A percentile compares a stretch with the other conserved stretches of the same genome.
These are phyloP conservation scores for Eragrostis nindensis DNA, from an alignment of 176 grass and related monocot genomes.

Conservation along the genomic window DNA sequence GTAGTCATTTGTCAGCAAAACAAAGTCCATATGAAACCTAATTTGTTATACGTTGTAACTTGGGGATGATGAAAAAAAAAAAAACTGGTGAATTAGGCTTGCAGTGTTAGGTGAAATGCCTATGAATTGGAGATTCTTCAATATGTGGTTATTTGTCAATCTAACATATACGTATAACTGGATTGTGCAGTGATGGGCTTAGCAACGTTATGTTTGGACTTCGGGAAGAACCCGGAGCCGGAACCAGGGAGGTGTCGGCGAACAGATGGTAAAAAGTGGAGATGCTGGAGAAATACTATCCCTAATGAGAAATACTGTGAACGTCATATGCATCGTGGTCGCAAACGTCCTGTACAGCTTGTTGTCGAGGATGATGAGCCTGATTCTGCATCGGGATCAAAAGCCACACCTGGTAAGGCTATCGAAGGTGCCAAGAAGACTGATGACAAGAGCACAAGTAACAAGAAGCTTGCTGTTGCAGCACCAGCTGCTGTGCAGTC, in stretches of 20 bases:
- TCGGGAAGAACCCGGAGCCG: conserved; percentile 56
- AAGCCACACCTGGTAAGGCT: conserved; percentile 44
- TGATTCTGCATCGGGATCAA: conserved; percentile 54
- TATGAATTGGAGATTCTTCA: conserved; percentile 2
- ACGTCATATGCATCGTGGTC: conserved; percentile 68
- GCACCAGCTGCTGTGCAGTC: conserved; percentile 56
- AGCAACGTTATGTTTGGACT: conserved; percentile 62
- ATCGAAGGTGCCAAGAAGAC: conserved; percentile 50
- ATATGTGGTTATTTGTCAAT: conserved; percentile 23
- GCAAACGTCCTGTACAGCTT: conserved; percentile 66
- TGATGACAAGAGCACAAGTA: conserved; percentile 50
- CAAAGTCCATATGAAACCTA: not conserved
- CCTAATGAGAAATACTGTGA: conserved; percentile 68
- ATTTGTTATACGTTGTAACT: conserved; percentile 17
- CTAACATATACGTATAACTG: conserved; percentile 26
- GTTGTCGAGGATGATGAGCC: conserved; percentile 58
- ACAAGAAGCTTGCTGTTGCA: conserved; percentile 62
- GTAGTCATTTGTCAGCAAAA: conserved; percentile 6
- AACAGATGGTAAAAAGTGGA: conserved; percentile 69
- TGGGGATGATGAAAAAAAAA: not conserved
- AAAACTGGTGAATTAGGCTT: not conserved
- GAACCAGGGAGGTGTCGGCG: conserved; percentile 64
- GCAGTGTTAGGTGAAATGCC: not conserved
- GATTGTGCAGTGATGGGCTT: conserved; percentile 60
- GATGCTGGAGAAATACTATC: conserved; percentile 63